Conservation (phyloP, 2,329 filamentous ascomycete genomes). For the Aspergillus tubingensis region DNA sequence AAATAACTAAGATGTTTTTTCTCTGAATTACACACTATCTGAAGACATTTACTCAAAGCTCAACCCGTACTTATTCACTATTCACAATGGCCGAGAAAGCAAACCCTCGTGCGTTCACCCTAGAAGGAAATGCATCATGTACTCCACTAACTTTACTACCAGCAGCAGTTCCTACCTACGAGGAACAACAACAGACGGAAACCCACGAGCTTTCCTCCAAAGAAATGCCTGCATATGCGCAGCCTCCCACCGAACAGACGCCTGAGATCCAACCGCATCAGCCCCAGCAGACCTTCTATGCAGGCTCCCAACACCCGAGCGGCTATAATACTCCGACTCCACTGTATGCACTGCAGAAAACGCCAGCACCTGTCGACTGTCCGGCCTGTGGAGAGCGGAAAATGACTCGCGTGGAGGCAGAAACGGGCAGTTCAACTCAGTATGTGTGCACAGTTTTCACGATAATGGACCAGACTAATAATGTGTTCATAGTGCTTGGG, state of each 20-base stretch:
- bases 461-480: not conserved
- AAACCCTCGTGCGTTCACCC: not conserved
- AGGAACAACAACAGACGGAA: not conserved
- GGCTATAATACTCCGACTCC: conserved; percentile 28
- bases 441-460: conserved; percentile 21
- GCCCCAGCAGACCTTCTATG: conserved; percentile 4
- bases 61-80: not conserved
- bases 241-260: not conserved
- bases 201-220: not conserved
- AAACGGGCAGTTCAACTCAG: conserved; percentile 33
- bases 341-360: conserved; percentile 29
- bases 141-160: not conserved
- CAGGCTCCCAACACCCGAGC: conserved; percentile 17
- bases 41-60: not conserved
- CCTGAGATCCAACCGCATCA: not conserved
- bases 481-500: conserved; percentile 45
- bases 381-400: conserved; percentile 48
- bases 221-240: not conserved
- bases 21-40: not conserved
- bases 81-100: conserved; percentile 3
- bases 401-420: conserved; percentile 26
- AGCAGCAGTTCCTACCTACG: not conserved
- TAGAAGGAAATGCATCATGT: too few relatives aligned
- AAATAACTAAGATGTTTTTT: too few relatives aligned
- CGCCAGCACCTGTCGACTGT: conserved; percentile 50